Conservation (phyloP, 371 early-diverging fungal genomes). For the Mortierella sp. region DNA sequence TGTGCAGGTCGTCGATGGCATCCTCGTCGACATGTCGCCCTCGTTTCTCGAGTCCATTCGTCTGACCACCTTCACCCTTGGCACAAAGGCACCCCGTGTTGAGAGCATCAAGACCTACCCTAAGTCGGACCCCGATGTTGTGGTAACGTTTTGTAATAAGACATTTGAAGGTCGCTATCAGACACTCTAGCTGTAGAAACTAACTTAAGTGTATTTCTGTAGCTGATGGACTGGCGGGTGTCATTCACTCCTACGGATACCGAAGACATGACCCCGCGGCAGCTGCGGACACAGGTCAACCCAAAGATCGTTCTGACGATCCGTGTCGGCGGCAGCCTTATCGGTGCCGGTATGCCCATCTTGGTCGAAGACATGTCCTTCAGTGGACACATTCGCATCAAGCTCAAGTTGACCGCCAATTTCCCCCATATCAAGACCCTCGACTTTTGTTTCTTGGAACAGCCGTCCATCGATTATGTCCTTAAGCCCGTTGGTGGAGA, state of each 20-base stretch:
- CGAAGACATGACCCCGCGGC: constrained; percentile 69
- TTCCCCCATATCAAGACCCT: constrained; percentile 92
- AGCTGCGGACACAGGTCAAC: constrained; percentile 75
- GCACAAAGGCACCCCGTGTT: constrained; percentile 96
- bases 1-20: constrained; percentile 76
- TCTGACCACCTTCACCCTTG: constrained; percentile 95
- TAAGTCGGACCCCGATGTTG: constrained; percentile 80
- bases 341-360: constrained; percentile 93
- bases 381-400: constrained; percentile 82
- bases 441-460: constrained; percentile 88
- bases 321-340: constrained; percentile 87
- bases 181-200: no score
- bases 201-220: not conserved
- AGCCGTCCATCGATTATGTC: constrained; percentile 94
- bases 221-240: constrained; percentile 94
- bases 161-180: no score
- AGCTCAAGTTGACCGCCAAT: constrained; percentile 82
- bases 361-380: constrained; percentile 94
- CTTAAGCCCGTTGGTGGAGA: constrained; percentile 93
- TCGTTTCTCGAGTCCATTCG: constrained; percentile 90
- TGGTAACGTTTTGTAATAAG: no score
- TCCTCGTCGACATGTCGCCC: constrained; percentile 84
- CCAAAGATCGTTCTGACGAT: constrained; percentile 93
- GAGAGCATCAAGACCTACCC: constrained; percentile 85
- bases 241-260: constrained; percentile 87